These are phyloP conservation scores for Suhomyces vadensis DNA, from an alignment of 805 yeast genomes.

Conservation along the genomic window DNA sequence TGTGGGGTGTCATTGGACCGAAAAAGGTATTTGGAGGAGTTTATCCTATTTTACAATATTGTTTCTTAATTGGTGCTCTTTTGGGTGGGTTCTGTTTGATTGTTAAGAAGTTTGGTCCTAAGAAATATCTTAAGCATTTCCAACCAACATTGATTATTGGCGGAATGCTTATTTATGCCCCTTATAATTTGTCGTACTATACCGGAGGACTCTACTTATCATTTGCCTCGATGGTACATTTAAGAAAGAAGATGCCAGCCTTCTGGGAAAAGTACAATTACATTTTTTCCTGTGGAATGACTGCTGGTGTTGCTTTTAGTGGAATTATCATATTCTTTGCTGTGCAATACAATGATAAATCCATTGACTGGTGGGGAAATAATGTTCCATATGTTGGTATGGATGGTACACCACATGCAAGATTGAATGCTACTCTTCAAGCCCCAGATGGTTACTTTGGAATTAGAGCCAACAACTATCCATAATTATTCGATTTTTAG, in stretches of 20 bases:
- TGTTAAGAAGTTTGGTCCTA: conserved; percentile 14
- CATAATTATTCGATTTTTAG: no score
- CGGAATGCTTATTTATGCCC: conserved; percentile 29
- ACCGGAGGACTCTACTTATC: conserved; percentile 28
- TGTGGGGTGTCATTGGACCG: conserved; percentile 66
- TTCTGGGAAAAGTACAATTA: conserved; percentile 38
- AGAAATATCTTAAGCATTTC: conserved; percentile 23
- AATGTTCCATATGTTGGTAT: conserved; percentile 2
- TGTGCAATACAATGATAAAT: conserved; percentile 28
- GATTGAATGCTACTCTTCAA: conserved; percentile 22
- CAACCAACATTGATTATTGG: conserved; percentile 34
- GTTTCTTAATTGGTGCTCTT: conserved; percentile 34
- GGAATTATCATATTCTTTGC: conserved; percentile 36
- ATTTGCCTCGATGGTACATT: conserved; percentile 25
- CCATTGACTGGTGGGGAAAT: conserved; percentile 12
- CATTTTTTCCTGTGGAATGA: conserved; percentile 27
- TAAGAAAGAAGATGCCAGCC: conserved; percentile 22
- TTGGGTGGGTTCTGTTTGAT: conserved; percentile 21
- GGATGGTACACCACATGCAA: conserved; percentile 5
- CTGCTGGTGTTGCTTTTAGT: conserved; percentile 33
- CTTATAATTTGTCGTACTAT: conserved; percentile 30
- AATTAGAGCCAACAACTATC: conserved; percentile 25
- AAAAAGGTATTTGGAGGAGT: conserved; percentile 29
- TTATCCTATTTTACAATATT: conserved; percentile 31
- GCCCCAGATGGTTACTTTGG: conserved; percentile 42